Conservation (phyloP, 2,329 filamentous ascomycete species). For the Fonsecaea pedrosoi region DNA sequence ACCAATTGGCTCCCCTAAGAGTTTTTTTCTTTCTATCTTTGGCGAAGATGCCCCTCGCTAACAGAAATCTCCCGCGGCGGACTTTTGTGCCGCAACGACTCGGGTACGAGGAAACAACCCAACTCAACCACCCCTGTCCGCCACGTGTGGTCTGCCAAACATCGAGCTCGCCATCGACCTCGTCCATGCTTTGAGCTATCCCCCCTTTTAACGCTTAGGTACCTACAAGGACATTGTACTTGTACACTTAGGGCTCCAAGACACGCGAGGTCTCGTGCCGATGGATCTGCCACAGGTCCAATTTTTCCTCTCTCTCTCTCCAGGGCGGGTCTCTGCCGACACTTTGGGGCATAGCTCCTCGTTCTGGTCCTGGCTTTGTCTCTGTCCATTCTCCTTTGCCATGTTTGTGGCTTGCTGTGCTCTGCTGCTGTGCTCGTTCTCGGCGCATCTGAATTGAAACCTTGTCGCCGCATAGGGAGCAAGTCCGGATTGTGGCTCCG, state of each 20-base stretch:
- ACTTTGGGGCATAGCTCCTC: constrained; percentile 2
- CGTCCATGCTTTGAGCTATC: not conserved
- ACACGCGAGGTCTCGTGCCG: not conserved
- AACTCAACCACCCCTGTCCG: not conserved
- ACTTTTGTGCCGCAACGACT: not conserved
- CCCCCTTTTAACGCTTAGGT: not conserved
- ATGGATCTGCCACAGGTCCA: not conserved
- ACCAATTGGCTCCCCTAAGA: not conserved
- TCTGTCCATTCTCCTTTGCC: constrained; percentile 2
- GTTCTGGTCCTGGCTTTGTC: not conserved
- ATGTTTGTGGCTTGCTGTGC: constrained; percentile 15
- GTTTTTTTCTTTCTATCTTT: not conserved
- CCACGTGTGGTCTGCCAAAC: constrained; percentile 1
- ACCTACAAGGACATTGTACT: too few species aligned
- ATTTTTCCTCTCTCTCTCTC: not conserved
- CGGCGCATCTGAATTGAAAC: constrained; percentile 16
- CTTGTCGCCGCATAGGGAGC: constrained; percentile 8
- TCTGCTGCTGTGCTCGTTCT: not conserved
- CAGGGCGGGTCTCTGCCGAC: not conserved
- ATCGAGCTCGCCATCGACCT: constrained; percentile 1
- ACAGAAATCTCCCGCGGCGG: not conserved
- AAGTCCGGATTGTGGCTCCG: not conserved
- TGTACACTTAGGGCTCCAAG: not conserved
- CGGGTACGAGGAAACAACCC: not conserved
- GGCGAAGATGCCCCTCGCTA: constrained; percentile 1